These are phyloP conservation scores for Pterulicium gracile DNA, from an alignment of 1,284 basidiomycete genomes.

Conservation along the genomic window DNA sequence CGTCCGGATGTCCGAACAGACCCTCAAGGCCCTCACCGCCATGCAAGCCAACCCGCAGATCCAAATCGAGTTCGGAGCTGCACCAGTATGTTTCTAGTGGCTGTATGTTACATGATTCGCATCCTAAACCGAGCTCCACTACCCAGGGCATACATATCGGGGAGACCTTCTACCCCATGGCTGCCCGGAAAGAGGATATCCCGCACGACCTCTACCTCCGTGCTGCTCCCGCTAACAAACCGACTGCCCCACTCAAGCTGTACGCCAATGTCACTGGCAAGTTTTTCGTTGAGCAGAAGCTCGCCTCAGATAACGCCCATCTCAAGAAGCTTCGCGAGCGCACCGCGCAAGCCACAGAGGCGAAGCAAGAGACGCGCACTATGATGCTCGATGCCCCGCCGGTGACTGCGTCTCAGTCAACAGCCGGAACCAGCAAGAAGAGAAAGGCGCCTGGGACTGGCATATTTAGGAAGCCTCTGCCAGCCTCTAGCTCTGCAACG, in stretches of 20 bases:
- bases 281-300: constrained; percentile 48
- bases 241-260: constrained; percentile 54
- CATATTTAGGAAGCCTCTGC: not conserved
- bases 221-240: constrained; percentile 40
- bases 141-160: constrained; percentile 55
- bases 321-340: constrained; percentile 41
- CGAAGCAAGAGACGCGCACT: constrained; percentile 32
- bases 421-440: constrained; percentile 16
- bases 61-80: constrained; percentile 43
- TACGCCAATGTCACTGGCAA: constrained; percentile 61
- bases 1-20: constrained; percentile 58
- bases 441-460: constrained; percentile 17
- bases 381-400: constrained; percentile 36
- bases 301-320: constrained; percentile 33
- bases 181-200: constrained; percentile 35
- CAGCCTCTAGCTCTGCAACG: not conserved
- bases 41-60: constrained; percentile 35
- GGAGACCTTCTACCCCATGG: constrained; percentile 49
- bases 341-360: constrained; percentile 43
- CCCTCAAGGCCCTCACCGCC: constrained; percentile 50
- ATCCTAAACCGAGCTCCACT: constrained; percentile 5
- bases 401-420: constrained; percentile 6
- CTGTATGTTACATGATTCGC: constrained; percentile 6
- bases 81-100: constrained; percentile 48
- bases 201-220: constrained; percentile 65